Percentiles rank a stretch among this genome's conserved stretches.
Conservation (phyloP, 257 asterid species). For the Orobanche coerulescens region DNA sequence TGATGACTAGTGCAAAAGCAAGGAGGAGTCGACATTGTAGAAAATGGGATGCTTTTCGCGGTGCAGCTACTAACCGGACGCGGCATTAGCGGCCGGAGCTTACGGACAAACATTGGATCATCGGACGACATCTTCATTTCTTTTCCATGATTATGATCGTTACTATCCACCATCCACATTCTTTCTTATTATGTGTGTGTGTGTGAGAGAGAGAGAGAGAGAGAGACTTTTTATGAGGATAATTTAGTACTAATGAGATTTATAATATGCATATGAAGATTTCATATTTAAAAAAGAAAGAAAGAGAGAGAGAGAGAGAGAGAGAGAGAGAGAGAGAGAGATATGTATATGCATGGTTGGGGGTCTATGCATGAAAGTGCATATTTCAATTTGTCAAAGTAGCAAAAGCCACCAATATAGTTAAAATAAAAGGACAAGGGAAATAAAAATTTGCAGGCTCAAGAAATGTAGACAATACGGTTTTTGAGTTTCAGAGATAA, state of each 20-base stretch:
- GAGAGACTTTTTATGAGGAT: background rate
- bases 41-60: background rate
- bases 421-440: no score
- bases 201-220: background rate
- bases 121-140: slow-evolving; percentile 14
- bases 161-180: slow-evolving; percentile 33
- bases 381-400: background rate
- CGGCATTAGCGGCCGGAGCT: slow-evolving; percentile 35
- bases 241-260: no score
- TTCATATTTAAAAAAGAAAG: no score
- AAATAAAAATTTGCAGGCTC: background rate
- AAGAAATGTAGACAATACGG: slow-evolving; percentile 34
- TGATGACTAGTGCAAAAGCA: slow-evolving; percentile 23
- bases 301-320: background rate
- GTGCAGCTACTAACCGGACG: slow-evolving; percentile 14
- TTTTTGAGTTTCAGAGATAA: slow-evolving; percentile 26
- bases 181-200: background rate
- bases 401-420: no score
- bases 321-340: background rate
- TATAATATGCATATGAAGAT: no score
- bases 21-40: slow-evolving; percentile 20
- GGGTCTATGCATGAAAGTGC: background rate
- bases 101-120: background rate
- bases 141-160: slow-evolving; percentile 3
- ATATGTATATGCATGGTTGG: no score